Conservation (phyloP, 2,329 filamentous ascomycete genomes). For the Emmonsia crescens region DNA sequence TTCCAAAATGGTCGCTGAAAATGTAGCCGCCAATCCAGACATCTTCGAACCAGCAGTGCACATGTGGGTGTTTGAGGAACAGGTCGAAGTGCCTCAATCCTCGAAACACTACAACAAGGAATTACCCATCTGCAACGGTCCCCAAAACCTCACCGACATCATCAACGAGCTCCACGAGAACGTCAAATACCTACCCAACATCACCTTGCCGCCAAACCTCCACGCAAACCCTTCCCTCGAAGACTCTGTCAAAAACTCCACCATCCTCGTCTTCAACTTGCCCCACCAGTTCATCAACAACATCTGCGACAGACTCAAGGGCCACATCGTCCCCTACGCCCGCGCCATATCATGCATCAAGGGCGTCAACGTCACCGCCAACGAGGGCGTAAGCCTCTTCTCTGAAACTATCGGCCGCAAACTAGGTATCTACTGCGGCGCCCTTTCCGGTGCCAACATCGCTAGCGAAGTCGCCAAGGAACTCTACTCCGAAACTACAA, state of each 20-base stretch:
- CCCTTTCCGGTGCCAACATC: slow-evolving; percentile 91
- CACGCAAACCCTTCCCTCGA: slow-evolving; percentile 35
- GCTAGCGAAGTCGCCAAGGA: slow-evolving; percentile 88
- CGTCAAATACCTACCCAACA: slow-evolving; percentile 90
- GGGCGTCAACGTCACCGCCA: slow-evolving; percentile 82
- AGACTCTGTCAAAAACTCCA: slow-evolving; percentile 71
- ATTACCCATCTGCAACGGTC: slow-evolving; percentile 47
- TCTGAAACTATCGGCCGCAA: slow-evolving; percentile 88
- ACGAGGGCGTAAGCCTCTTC: slow-evolving; percentile 78
- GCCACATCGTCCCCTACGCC: slow-evolving; percentile 82
- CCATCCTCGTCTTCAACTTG: slow-evolving; percentile 90
- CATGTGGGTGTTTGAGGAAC: slow-evolving; percentile 99
- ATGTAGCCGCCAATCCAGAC: slow-evolving; percentile 63
- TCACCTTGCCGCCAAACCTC: slow-evolving; percentile 65
- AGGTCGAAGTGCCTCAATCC: slow-evolving; percentile 60
- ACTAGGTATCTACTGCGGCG: slow-evolving; percentile 91
- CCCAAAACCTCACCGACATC: slow-evolving; percentile 77
- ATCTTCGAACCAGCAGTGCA: slow-evolving; percentile 83
- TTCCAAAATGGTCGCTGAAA: slow-evolving; percentile 92
- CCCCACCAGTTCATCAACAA: slow-evolving; percentile 82
- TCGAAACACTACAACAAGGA: slow-evolving; percentile 62
- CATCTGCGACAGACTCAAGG: slow-evolving; percentile 72
- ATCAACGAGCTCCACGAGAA: slow-evolving; percentile 96
- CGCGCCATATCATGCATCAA: slow-evolving; percentile 97
- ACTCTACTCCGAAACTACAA: slow-evolving; percentile 94